Base-by-base conservation (phyloP, 106 monocot species). In the Gastrodia elata region DNA sequence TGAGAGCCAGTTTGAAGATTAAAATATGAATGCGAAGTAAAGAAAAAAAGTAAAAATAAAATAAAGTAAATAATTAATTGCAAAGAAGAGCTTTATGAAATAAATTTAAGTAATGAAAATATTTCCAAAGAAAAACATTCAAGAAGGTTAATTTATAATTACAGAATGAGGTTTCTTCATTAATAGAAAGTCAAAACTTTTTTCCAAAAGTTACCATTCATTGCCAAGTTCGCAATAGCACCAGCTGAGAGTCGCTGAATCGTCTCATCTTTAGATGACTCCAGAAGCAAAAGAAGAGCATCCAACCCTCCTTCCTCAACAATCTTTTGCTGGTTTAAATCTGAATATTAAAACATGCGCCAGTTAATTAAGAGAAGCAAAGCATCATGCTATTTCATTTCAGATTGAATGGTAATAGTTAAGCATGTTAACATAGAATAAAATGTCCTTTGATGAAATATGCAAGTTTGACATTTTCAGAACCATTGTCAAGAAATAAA, bases 221-320 rank as follows among this genome's bases (percentile, higher is more conserved):
- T 78, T 48, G 78, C 78, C 39, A 72, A 43, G 38, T 78, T 78
- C 72, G 78, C 78, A 64, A 78, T 65, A 65, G 78, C 78, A 65
- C 72, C 72, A 73, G 78, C 72, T 18, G 78, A 48, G 18, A 78
- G 65, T 38, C 78, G 72, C 37, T 72, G 78, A 73, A 73, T 67
- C 11, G 42, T 78, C n/a, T 61, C 65, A 67, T 78, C 72, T 58
- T 78, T 65, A 42, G 72, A 72, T 65, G 72, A 64, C 56, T 78
- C 78, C 36, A 78, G 72, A 48, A 78, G 78, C 35, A 78, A 39
- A 25, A 78, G 78, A 65, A 93, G 89, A 68, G 87, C 83, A 72
- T 89, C 84, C 35, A 93, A 72, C 27, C 89, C 93, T 64, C 93
- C 93, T 82, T 89, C 93, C 65, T 85, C 81, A 8, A 89, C 87